A percentile compares a stretch with the other conserved stretches of the same genome.
Conservation (phyloP, 1,284 basidiomycete species). For the Boletus austroedulis region DNA sequence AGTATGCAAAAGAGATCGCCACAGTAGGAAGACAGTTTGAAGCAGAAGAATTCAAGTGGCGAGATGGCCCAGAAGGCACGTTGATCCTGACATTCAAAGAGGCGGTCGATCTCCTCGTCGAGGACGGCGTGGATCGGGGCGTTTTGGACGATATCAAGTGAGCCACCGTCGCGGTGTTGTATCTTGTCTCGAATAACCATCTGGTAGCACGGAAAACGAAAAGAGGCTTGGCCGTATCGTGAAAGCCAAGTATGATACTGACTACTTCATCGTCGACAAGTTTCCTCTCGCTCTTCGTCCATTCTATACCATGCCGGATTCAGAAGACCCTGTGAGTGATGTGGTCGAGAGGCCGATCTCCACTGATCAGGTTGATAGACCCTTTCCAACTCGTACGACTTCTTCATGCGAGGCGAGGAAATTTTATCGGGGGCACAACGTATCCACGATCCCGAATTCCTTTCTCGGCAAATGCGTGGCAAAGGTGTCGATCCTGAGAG, state of each 20-base stretch:
- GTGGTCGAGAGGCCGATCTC: background rate
- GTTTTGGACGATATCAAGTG: conserved; percentile 86
- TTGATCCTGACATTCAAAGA: conserved; percentile 82
- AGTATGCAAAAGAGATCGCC: conserved; percentile 80
- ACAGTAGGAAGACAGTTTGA: conserved; percentile 86
- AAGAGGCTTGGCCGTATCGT: conserved; percentile 87
- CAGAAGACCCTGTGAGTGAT: conserved; percentile 71
- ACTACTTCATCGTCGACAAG: conserved; percentile 98
- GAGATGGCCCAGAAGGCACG: conserved; percentile 60
- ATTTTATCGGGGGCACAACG: conserved; percentile 97
- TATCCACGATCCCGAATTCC: conserved; percentile 85
- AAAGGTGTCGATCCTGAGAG: conserved; percentile 82
- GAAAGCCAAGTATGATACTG: conserved; percentile 90
- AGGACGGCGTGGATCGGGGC: conserved; percentile 75
- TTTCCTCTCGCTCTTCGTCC: conserved; percentile 92
- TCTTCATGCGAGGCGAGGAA: conserved; percentile 99
- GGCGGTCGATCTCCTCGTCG: conserved; percentile 83
- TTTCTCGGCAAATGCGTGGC: conserved; percentile 80
- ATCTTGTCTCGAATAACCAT: conserved; percentile 8
- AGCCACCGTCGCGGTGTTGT: conserved; percentile 26
- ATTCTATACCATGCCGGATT: conserved; percentile 98
- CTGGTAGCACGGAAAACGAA: conserved; percentile 82
- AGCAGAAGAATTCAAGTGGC: conserved; percentile 86
- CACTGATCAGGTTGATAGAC: conserved; percentile 45
- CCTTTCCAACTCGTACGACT: conserved; percentile 98